These are phyloP conservation scores for Linanthus parryae DNA, from an alignment of 148 eudicot species.

Conservation along the genomic window DNA sequence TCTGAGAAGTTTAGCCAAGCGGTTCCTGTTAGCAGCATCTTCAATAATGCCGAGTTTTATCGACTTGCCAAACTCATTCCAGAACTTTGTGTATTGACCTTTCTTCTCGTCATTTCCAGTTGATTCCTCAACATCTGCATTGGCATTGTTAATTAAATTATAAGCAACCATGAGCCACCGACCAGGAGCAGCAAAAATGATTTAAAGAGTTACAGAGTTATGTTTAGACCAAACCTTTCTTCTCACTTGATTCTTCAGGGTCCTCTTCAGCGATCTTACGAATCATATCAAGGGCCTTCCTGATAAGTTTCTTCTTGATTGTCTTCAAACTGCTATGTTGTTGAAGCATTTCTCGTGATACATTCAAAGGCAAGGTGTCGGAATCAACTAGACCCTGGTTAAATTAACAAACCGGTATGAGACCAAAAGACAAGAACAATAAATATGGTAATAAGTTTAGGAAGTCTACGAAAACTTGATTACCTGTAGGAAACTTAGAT, in stretches of 20 bases:
- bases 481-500: slow-evolving; percentile 85
- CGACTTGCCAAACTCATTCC: slow-evolving; percentile 99
- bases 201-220: not conserved
- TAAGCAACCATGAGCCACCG: not conserved
- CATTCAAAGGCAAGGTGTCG: slow-evolving; percentile 93
- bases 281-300: slow-evolving; percentile 99
- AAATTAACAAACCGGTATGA: slow-evolving; percentile 12
- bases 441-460: not conserved
- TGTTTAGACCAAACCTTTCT: slow-evolving; percentile 53
- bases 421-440: not conserved
- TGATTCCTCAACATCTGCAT: slow-evolving; percentile 77
- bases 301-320: slow-evolving; percentile 89
- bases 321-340: slow-evolving; percentile 98
- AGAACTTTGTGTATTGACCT: slow-evolving; percentile 87
- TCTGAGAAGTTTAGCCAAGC: slow-evolving; percentile 90
- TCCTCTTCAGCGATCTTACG: slow-evolving; percentile 97
- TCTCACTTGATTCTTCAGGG: slow-evolving; percentile 77
- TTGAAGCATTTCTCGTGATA: slow-evolving; percentile 99
- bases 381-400: slow-evolving; percentile 97
- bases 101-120: slow-evolving; percentile 74
- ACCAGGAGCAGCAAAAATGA: too few species aligned
- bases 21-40: slow-evolving; percentile 97
- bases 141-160: too few species aligned
- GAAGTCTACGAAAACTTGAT: slow-evolving; percentile 5
- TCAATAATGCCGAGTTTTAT: slow-evolving; percentile 95